Percentiles rank a stretch among this genome's conserved stretches.
These are phyloP conservation scores for Lyophyllum shimeji DNA, from an alignment of 768 basidiomycete species.

Conservation along the genomic window DNA sequence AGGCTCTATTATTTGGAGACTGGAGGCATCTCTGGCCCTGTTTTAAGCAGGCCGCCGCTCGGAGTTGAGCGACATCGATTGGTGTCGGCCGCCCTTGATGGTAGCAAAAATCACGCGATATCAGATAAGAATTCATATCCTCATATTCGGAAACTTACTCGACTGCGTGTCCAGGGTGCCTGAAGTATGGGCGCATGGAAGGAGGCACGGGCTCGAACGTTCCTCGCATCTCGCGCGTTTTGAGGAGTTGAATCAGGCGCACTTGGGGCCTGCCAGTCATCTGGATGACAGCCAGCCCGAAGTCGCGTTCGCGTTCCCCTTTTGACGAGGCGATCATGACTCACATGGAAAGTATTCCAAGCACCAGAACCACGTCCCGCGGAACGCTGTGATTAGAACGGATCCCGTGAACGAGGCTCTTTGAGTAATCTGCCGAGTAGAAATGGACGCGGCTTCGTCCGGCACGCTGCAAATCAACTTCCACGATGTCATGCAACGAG, in stretches of 20 bases:
- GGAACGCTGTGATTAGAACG: background rate
- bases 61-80: slow-evolving; percentile 5
- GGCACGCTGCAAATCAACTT: background rate
- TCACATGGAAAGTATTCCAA: background rate
- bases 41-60: background rate
- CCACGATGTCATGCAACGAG: background rate
- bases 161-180: background rate
- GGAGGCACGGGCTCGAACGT: background rate
- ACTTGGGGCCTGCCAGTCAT: background rate
- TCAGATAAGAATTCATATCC: background rate
- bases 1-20: background rate
- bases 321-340: background rate
- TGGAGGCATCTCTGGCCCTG: background rate
- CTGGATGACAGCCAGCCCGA: background rate
- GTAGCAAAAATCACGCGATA: background rate
- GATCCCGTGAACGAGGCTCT: background rate
- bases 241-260: background rate
- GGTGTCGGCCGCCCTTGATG: slow-evolving; percentile 4
- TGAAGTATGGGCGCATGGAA: background rate
- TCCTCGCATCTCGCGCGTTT: background rate
- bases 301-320: background rate
- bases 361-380: background rate
- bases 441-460: background rate
- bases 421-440: background rate
- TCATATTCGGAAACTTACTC: background rate